Evolutionary conservation across 441 rosid species (phyloP).

Genomic region (Isatis lusitanica): DNA sequence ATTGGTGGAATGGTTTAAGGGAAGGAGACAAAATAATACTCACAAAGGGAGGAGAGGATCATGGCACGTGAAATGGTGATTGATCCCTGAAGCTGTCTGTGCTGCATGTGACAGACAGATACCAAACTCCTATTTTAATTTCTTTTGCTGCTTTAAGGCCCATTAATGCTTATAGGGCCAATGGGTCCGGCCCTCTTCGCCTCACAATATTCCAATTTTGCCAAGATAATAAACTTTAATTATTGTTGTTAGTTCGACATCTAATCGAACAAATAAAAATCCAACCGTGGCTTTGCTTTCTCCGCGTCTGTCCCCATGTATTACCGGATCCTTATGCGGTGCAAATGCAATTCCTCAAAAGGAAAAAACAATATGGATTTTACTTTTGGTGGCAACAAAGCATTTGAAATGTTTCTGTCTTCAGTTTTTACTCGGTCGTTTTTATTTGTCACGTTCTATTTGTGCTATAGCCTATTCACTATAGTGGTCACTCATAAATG

Average conservation of each 20-base stretch:
- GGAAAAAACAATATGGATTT: not conserved
- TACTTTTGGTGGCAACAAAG: not conserved
- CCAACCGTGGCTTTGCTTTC: conserved; percentile 10
- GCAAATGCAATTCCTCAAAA: not conserved
- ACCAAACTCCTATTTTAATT: conserved; percentile 21
- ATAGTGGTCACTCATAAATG: conserved; percentile 2
- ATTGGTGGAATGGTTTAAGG: not conserved
- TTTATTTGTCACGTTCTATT: conserved; percentile 6
- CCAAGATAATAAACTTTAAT: not conserved
- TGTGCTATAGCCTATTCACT: too few relatives aligned
- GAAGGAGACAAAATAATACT: conserved; percentile 19
- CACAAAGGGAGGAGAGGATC: conserved; percentile 21
- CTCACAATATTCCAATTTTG: not conserved
- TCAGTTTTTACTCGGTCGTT: not conserved
- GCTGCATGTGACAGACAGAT: conserved; percentile 33
- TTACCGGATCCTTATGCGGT: conserved; percentile 3
- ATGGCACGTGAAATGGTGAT: conserved; percentile 29
- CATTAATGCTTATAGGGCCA: conserved; percentile 24
- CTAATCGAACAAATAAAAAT: not conserved
- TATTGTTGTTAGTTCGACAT: conserved; percentile 11
- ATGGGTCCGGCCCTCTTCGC: conserved; percentile 17
- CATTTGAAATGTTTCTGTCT: conserved; percentile 9
- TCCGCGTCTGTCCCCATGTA: not conserved
- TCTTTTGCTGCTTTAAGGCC: conserved; percentile 22
- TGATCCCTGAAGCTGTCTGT: not conserved